Base-by-base conservation (phyloP, 768 basidiomycete genomes). In the Boletus patriciae region DNA sequence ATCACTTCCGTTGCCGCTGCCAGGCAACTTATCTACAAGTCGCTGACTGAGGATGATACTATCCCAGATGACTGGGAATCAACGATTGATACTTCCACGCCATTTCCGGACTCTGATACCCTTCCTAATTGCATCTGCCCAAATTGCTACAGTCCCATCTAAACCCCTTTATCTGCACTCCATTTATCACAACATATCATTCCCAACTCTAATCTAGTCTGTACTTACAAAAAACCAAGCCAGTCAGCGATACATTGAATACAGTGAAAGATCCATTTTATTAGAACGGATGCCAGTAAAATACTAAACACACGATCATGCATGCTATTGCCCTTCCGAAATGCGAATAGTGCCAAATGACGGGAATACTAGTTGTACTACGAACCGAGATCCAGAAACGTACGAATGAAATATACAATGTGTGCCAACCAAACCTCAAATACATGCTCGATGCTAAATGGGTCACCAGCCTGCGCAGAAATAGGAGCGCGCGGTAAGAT, bases 51-150 rank as follows among this genome's bases (percentile, higher is more conserved):
- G 0, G 60, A 52, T 38, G 62, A 52, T 5, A 11, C 29, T 47
- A 56, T 79, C 11, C 73, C 77, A 4, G 74, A 76, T 2, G 67
- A 75, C 18, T 83, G 83, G 84, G 63, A 77, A 50, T 62, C 66
- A 0, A 47, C 29, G 10, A 57, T 79, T 1, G 55, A 62, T 13
- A 27, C 66, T 4, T 60, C 59, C n/a, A 58, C 60, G 21, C 65
- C 69, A 12, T 60, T 67, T 45, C 66, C 66, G 40, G 62, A 38
- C 45, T 50, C 23, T 44, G 63, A 62, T 23, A 23, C 33, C 1
- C 21, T 74, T 23, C 72, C 74, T 11, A 57, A 68, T 4, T 70
- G 77, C 25, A 46, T 71, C 9, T 83, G 82, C 56, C 81, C 80
- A 6, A 52, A 66, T 7, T 83, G 82, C 50, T 52, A 63, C 31